Conservation (phyloP, 352 stramenopile genomes). For the Pythium sp. region DNA sequence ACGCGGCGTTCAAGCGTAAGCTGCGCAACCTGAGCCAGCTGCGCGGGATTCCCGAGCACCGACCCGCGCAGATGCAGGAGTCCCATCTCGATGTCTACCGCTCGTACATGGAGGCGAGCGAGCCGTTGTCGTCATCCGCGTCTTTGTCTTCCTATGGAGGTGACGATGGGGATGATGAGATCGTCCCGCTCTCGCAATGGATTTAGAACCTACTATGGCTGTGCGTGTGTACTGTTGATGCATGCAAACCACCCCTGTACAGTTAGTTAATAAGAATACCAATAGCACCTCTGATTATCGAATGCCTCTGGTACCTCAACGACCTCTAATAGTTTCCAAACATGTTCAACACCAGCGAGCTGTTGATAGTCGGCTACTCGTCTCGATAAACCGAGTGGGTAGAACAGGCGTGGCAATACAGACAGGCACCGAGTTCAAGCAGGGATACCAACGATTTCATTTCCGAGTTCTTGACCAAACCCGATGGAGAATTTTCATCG, state of each 20-base stretch:
- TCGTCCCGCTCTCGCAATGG: constrained; percentile 14
- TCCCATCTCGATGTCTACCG: constrained; percentile 3
- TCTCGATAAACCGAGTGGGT: too few relatives aligned
- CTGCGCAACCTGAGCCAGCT: constrained; percentile 38
- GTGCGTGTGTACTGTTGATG: too few relatives aligned
- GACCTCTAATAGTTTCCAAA: too few relatives aligned
- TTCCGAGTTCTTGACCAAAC: too few relatives aligned
- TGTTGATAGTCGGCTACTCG: too few relatives aligned
- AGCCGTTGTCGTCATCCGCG: background rate
- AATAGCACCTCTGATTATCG: background rate
- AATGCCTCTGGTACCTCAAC: background rate
- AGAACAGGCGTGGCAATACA: too few relatives aligned
- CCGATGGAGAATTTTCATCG: too few relatives aligned
- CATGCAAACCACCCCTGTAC: background rate
- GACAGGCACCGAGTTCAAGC: too few relatives aligned
- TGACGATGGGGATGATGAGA: background rate
- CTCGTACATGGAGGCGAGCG: background rate
- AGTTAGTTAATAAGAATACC: background rate
- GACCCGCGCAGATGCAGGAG: constrained; percentile 1
- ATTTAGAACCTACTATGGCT: background rate
- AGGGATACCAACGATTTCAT: too few relatives aligned
- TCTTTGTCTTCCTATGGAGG: too few relatives aligned
- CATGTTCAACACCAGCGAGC: too few relatives aligned
- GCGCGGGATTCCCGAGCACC: constrained; percentile 33
- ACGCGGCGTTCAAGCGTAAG: constrained; percentile 53